These are phyloP conservation scores for Sanghuangporus weigelae DNA, from an alignment of 1,284 basidiomycete genomes.

Conservation along the genomic window DNA sequence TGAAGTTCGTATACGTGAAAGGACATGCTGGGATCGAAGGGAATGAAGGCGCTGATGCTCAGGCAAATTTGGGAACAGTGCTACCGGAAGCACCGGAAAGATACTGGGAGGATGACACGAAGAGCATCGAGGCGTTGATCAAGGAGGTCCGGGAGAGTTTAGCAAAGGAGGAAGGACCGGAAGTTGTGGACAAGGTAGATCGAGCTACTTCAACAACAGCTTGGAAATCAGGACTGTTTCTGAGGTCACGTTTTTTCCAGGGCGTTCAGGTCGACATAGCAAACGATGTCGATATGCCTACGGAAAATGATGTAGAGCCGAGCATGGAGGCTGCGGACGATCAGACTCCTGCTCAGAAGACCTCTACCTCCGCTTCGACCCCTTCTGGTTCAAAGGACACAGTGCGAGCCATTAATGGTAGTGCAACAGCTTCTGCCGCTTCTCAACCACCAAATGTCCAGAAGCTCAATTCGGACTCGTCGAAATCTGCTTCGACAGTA, in stretches of 20 bases:
- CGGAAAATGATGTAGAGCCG: not conserved
- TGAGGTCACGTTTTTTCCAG: not conserved
- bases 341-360: not conserved
- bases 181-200: conserved; percentile 6
- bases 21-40: conserved; percentile 69
- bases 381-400: not conserved
- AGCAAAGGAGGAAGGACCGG: not conserved
- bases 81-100: conserved; percentile 30
- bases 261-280: not conserved
- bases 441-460: not conserved
- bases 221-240: too few species aligned
- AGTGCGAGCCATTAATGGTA: not conserved
- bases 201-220: not conserved
- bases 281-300: not conserved
- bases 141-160: not conserved
- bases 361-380: not conserved
- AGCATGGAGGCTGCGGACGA: not conserved
- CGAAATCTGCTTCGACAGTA: too few species aligned
- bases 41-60: conserved; percentile 73
- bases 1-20: conserved; percentile 59
- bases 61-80: conserved; percentile 54
- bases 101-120: conserved; percentile 43
- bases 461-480: not conserved
- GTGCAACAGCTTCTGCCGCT: not conserved
- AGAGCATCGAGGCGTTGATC: not conserved